Evolutionary conservation across 768 basidiomycete species (phyloP).

Genomic region (Mycena maculata): DNA sequence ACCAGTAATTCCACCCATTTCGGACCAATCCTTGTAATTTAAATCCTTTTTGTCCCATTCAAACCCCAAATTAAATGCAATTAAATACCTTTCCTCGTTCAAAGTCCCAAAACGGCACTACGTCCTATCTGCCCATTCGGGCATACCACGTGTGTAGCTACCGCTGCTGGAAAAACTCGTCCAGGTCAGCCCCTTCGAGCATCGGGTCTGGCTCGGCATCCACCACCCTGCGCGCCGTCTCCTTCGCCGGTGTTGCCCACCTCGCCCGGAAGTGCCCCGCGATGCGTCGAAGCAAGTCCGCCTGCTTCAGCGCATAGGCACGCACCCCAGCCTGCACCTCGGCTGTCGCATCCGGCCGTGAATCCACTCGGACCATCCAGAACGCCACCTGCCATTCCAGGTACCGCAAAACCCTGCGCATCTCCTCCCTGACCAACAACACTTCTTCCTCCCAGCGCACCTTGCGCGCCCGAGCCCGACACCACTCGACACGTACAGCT

Average conservation of each 20-base stretch:
- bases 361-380: slow-evolving; percentile 26
- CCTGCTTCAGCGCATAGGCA: slow-evolving; percentile 15
- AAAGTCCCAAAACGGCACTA: too few species aligned
- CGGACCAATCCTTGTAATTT: too few species aligned
- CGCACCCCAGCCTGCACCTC: background rate
- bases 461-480: background rate
- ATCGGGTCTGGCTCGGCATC: background rate
- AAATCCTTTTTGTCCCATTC: too few species aligned
- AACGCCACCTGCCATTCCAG: slow-evolving; percentile 36
- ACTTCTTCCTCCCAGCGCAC: slow-evolving; percentile 36
- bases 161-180: background rate
- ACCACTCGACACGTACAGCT: slow-evolving; percentile 20
- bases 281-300: background rate
- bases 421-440: slow-evolving; percentile 40
- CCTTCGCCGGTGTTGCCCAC: background rate
- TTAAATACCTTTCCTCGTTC: too few species aligned
- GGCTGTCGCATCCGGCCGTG: background rate
- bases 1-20: too few species aligned
- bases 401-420: slow-evolving; percentile 37
- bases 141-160: background rate
- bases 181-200: background rate
- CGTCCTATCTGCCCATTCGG: too few species aligned
- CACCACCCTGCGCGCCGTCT: background rate
- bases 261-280: background rate
- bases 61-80: too few species aligned